Percentiles rank a stretch among this genome's conserved stretches.
Evolutionary conservation across 495 filamentous ascomycete species (phyloP).

Genomic region (Aspergillus leporis): DNA sequence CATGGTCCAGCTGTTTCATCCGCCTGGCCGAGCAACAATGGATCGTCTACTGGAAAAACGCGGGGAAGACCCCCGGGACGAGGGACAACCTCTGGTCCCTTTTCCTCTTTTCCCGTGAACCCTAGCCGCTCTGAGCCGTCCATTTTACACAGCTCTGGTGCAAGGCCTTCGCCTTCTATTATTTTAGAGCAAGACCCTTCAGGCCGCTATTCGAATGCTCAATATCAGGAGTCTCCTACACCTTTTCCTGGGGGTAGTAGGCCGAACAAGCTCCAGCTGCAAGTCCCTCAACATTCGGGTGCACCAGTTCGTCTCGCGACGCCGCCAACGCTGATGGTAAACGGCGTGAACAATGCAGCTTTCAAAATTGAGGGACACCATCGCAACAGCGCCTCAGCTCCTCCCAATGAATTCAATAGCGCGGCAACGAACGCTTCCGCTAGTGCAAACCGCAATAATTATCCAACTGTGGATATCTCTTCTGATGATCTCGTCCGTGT

Average conservation of each 20-base stretch:
- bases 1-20: conserved; percentile 94
- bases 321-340: conserved; percentile 68
- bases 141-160: conserved; percentile 26
- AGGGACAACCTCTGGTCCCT: conserved; percentile 71
- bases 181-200: conserved; percentile 28
- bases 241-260: conserved; percentile 26
- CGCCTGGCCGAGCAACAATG: conserved; percentile 78
- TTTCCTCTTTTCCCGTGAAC: conserved; percentile 83
- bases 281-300: conserved; percentile 75
- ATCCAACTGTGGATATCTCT: conserved; percentile 21
- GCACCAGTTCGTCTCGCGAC: conserved; percentile 78
- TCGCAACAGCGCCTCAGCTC: conserved; percentile 28
- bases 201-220: conserved; percentile 19
- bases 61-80: conserved; percentile 85
- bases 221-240: conserved; percentile 33
- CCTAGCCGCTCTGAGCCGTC: conserved; percentile 46
- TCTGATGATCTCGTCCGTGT: conserved; percentile 40
- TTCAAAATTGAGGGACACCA: conserved; percentile 22
- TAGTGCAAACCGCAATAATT: conserved; percentile 12
- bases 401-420: conserved; percentile 19
- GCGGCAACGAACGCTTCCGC: conserved; percentile 11
- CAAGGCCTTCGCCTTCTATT: conserved; percentile 31
- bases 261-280: conserved; percentile 66
- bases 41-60: conserved; percentile 68
- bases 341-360: conserved; percentile 55